Evolutionary conservation across 31 red algal species (phyloP).

Genomic region (Endocladia muricata): DNA sequence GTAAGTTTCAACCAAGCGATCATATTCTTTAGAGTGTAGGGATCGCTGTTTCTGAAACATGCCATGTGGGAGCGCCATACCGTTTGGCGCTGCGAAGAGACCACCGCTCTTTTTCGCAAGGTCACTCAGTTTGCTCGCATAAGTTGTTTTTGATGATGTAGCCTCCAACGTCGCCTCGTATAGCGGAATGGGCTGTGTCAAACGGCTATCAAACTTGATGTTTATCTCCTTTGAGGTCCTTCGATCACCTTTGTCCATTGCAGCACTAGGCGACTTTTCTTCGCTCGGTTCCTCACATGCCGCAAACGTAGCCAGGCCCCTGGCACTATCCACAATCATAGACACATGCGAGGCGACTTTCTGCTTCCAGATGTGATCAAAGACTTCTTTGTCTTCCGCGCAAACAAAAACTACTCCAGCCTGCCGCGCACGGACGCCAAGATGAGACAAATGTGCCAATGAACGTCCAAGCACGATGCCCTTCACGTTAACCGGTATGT

Average conservation of each 20-base stretch:
- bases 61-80: slow-evolving; percentile 38
- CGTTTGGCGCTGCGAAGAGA: slow-evolving; percentile 31
- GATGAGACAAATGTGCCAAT: slow-evolving; percentile 73
- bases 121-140: slow-evolving; percentile 8
- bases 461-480: slow-evolving; percentile 60
- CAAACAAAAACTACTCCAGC: slow-evolving; percentile 74
- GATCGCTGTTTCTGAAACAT: slow-evolving; percentile 35
- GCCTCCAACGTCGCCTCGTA: slow-evolving; percentile 22
- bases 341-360: not conserved
- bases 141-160: slow-evolving; percentile 34
- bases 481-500: slow-evolving; percentile 38
- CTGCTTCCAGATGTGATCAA: slow-evolving; percentile 41
- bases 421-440: slow-evolving; percentile 78
- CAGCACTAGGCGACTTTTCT: not conserved
- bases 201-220: slow-evolving; percentile 21
- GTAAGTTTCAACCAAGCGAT: slow-evolving; percentile 12
- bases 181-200: slow-evolving; percentile 7
- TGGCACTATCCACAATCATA: slow-evolving; percentile 15
- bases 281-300: not conserved
- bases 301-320: slow-evolving; percentile 28
- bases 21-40: slow-evolving; percentile 26
- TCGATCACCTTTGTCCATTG: not conserved
- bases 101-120: slow-evolving; percentile 16
- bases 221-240: not conserved
- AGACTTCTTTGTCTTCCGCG: slow-evolving; percentile 42